Conservation (phyloP, 495 filamentous ascomycete species). For the Xylaria acuta region DNA sequence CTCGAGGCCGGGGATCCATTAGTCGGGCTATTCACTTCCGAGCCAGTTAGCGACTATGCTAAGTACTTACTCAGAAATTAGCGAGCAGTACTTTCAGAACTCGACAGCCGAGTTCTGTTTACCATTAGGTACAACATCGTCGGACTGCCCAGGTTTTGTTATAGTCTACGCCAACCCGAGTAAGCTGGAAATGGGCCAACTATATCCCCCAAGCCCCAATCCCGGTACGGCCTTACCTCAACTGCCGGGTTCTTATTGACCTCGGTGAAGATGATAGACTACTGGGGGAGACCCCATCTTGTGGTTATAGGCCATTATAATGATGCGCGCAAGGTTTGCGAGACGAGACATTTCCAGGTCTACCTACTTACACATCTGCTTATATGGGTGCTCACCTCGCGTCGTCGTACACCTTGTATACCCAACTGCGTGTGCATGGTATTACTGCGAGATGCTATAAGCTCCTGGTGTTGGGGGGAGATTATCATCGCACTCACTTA, state of each 20-base stretch:
- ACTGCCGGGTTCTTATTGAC: conserved; percentile 18
- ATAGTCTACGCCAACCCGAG: background rate
- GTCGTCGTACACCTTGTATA: conserved; percentile 16
- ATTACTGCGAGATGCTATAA: conserved; percentile 16
- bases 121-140: background rate
- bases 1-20: conserved; percentile 6
- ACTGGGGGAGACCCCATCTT: conserved; percentile 8
- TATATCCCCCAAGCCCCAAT: conserved; percentile 11
- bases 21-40: conserved; percentile 6
- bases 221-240: conserved; percentile 9
- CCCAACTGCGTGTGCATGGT: conserved; percentile 1
- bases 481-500: conserved; percentile 7
- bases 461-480: background rate
- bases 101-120: background rate
- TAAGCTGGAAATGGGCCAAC: conserved; percentile 15
- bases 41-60: conserved; percentile 10
- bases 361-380: background rate
- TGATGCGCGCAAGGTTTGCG: conserved; percentile 2
- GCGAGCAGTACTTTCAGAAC: conserved; percentile 22
- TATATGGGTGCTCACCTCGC: background rate
- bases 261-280: conserved; percentile 15
- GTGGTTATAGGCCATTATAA: background rate
- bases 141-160: background rate
- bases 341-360: conserved; percentile 2
- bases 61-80: conserved; percentile 17